A percentile compares a stretch with the other conserved stretches of the same genome.
These are phyloP conservation scores for Apiospora hydei DNA, from an alignment of 2,329 filamentous ascomycete species.

Conservation along the genomic window DNA sequence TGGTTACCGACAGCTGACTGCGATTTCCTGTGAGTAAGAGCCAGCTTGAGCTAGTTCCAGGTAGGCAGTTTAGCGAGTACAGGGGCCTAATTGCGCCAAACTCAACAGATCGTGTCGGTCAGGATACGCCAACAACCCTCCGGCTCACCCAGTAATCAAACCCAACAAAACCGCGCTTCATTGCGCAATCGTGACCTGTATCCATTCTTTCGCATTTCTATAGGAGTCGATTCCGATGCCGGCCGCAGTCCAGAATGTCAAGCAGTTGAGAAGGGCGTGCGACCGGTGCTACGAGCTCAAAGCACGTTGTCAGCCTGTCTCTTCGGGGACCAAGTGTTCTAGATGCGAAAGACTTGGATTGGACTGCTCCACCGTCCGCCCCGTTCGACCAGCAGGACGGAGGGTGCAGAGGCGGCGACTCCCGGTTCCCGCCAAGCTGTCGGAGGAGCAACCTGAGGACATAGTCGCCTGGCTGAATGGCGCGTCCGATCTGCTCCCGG, in stretches of 20 bases:
- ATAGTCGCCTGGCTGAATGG: slow-evolving; percentile 11
- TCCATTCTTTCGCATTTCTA: not conserved
- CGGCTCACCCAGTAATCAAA: not conserved
- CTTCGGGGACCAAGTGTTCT: slow-evolving; percentile 26
- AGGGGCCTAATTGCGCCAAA: not conserved
- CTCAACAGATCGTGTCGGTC: slow-evolving; percentile 5
- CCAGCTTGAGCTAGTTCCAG: not conserved
- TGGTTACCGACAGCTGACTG: not conserved
- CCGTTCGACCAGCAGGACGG: slow-evolving; percentile 31
- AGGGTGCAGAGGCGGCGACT: slow-evolving; percentile 28
- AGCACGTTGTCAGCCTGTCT: not conserved
- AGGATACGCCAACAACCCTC: not conserved
- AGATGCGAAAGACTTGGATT: slow-evolving; percentile 33
- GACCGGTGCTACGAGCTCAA: slow-evolving; percentile 16
- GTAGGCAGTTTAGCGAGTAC: not conserved
- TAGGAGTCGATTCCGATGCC: not conserved
- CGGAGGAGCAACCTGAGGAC: not conserved
- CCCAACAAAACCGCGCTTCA: not conserved
- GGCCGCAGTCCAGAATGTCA: not conserved
- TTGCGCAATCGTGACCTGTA: not conserved
- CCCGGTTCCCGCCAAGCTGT: not conserved
- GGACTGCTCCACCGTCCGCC: slow-evolving; percentile 32
- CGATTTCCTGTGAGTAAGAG: not conserved
- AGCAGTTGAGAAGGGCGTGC: not conserved
- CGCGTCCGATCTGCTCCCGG: slow-evolving; percentile 26